Percentiles rank a stretch among this genome's conserved stretches.
phyloP scores from a whole-genome alignment of 305 asterid genomes.

The Withania somnifera region DNA sequence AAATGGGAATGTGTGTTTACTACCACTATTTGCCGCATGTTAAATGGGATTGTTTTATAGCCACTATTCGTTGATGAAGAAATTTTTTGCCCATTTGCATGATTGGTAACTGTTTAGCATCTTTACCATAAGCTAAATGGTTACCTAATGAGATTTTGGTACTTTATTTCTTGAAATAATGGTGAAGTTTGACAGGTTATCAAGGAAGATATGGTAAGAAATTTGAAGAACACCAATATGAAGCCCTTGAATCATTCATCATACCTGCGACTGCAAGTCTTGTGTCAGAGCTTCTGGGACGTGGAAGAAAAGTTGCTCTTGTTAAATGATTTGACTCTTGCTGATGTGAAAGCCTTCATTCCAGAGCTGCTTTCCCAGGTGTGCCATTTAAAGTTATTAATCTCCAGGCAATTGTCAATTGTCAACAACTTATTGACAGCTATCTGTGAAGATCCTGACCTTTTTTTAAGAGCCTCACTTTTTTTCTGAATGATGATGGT shows the following conservation, averaged over 20 bases:
- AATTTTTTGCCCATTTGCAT: background rate
- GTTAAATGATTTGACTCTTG: constrained; percentile 52
- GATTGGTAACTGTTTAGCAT: background rate
- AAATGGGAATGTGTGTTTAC: background rate
- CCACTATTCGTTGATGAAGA: background rate
- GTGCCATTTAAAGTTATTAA: background rate
- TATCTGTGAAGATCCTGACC: background rate
- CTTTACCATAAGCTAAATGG: background rate
- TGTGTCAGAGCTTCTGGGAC: constrained; percentile 83
- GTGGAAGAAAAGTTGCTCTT: constrained; percentile 65
- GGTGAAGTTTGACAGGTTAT: constrained; percentile 51
- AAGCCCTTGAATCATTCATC: constrained; percentile 85
- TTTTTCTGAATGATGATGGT: background rate
- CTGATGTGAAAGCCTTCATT: constrained; percentile 60
- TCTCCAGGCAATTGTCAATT: background rate
- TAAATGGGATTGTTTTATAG: background rate
- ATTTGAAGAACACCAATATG: constrained; percentile 87
- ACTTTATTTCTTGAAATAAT: constrained; percentile 19
- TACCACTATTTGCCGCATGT: background rate
- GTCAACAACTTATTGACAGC: background rate
- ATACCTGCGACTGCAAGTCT: constrained; percentile 75
- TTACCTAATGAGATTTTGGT: background rate
- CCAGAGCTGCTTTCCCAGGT: constrained; percentile 96
- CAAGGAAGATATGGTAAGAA: constrained; percentile 87
- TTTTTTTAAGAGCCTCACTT: background rate